Conservation (phyloP, 1,284 basidiomycete genomes). For the Marasmius fiardii region DNA sequence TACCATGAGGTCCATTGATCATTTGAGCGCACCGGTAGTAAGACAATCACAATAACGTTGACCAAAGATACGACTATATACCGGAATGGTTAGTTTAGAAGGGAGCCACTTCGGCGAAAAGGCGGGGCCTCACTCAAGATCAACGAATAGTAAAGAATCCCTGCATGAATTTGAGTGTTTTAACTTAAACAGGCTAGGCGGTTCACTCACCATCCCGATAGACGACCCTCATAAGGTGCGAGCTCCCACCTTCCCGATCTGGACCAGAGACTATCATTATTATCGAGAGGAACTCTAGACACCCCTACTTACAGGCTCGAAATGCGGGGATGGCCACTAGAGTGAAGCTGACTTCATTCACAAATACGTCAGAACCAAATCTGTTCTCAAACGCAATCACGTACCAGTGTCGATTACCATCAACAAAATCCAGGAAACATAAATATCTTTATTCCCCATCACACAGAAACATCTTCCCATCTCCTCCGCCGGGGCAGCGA, state of each 20-base stretch:
- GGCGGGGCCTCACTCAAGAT: not conserved
- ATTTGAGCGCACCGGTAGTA: not conserved
- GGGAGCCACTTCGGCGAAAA: too few species aligned
- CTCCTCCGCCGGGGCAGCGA: too few species aligned
- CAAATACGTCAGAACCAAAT: not conserved
- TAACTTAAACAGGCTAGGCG: not conserved
- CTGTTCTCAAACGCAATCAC: not conserved
- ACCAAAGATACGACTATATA: not conserved
- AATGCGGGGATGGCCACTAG: not conserved
- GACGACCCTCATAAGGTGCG: not conserved
- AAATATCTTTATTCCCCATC: not conserved
- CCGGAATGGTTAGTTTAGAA: not conserved
- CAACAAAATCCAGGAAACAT: not conserved
- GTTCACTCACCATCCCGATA: not conserved
- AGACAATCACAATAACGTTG: not conserved
- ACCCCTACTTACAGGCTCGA: not conserved
- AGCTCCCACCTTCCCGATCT: not conserved
- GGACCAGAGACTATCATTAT: not conserved
- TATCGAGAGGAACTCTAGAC: not conserved
- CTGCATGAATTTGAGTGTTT: not conserved
- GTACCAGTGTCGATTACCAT: not conserved
- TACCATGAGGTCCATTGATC: not conserved
- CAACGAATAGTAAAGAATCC: not conserved
- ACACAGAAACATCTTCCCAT: not conserved
- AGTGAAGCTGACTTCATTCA: not conserved